phyloP scores from a whole-genome alignment of 2,329 filamentous ascomycete species.

The Alternaria consortialis region DNA sequence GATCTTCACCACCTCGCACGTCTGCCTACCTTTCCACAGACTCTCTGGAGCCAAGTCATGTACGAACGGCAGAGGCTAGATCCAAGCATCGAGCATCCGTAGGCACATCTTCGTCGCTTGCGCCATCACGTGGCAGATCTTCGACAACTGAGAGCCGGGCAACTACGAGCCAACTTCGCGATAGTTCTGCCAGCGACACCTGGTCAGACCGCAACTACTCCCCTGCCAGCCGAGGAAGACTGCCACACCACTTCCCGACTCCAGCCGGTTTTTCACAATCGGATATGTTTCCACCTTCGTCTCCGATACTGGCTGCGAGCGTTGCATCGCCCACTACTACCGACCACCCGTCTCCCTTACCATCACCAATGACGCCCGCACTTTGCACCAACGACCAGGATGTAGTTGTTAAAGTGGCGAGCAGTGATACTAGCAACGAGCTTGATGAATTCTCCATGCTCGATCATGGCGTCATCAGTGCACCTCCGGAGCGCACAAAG shows the following conservation, averaged over 20 bases:
- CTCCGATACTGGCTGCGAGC: slow-evolving; percentile 35
- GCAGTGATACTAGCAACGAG: slow-evolving; percentile 47
- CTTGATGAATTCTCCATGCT: slow-evolving; percentile 38
- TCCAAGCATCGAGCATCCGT: slow-evolving; percentile 26
- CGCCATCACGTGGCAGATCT: slow-evolving; percentile 38
- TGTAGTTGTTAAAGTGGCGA: slow-evolving; percentile 48
- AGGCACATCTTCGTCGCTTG: slow-evolving; percentile 32
- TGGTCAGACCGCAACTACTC: slow-evolving; percentile 28
- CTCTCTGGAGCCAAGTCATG: slow-evolving; percentile 36
- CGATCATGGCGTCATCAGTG: slow-evolving; percentile 36
- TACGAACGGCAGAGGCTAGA: slow-evolving; percentile 29
- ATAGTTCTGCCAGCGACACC: slow-evolving; percentile 42
- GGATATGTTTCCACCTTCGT: slow-evolving; percentile 42
- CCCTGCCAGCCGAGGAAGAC: slow-evolving; percentile 21
- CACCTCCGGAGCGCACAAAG: slow-evolving; percentile 36
- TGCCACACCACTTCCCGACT: slow-evolving; percentile 33
- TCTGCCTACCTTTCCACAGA: slow-evolving; percentile 41
- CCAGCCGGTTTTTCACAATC: slow-evolving; percentile 43
- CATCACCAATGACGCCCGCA: slow-evolving; percentile 50
- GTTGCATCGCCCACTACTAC: slow-evolving; percentile 43
- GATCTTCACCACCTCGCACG: slow-evolving; percentile 26
- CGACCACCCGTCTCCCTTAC: slow-evolving; percentile 42
- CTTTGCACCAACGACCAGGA: slow-evolving; percentile 38
- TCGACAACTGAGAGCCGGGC: slow-evolving; percentile 24
- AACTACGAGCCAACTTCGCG: slow-evolving; percentile 34